Percentiles rank a stretch among this genome's conserved stretches.
These are phyloP conservation scores for Petrea volubilis DNA, from an alignment of 257 asterid genomes.

Conservation along the genomic window DNA sequence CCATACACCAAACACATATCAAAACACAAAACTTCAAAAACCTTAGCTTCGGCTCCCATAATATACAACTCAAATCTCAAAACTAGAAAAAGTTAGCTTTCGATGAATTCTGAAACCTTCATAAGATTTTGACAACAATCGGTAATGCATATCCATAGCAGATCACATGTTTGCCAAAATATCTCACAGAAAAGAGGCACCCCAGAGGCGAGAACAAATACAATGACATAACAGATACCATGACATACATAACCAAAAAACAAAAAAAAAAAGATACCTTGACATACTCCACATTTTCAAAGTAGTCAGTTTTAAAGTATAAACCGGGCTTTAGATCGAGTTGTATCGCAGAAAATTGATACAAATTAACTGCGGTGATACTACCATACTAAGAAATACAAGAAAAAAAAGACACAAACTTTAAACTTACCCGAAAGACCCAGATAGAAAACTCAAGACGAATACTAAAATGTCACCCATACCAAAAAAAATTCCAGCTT, in stretches of 20 bases:
- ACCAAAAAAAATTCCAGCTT: background rate
- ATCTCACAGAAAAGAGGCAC: background rate
- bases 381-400: background rate
- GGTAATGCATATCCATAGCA: conserved; percentile 6
- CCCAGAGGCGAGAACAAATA: background rate
- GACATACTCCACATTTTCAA: background rate
- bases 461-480: background rate
- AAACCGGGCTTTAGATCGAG: background rate
- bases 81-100: background rate
- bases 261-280: no score
- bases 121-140: conserved; percentile 1
- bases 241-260: no score
- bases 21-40: background rate
- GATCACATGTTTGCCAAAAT: conserved; percentile 31
- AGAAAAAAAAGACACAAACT: conserved; percentile 1
- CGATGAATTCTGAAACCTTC: background rate
- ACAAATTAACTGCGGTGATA: background rate
- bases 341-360: background rate
- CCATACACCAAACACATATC: background rate
- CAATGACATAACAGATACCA: background rate
- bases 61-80: background rate
- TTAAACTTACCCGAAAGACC: conserved; percentile 9
- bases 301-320: background rate
- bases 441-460: background rate
- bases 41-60: conserved; percentile 5